Conservation (phyloP, 352 stramenopile species). For the Pythium dissotocum region DNA sequence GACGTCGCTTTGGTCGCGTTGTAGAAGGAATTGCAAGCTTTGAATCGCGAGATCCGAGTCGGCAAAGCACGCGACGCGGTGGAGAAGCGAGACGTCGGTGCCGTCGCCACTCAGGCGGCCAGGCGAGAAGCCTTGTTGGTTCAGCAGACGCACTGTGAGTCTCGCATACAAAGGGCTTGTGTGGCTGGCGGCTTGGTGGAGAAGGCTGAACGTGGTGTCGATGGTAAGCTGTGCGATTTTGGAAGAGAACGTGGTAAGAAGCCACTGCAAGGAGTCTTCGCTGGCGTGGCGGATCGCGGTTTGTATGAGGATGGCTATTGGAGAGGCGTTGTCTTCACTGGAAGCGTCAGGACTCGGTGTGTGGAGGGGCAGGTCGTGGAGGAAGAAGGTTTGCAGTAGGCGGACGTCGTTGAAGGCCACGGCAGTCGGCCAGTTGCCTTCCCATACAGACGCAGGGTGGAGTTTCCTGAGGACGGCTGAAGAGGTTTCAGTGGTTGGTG, state of each 20-base stretch:
- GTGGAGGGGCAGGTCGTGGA: conserved; percentile 3
- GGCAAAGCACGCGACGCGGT: conserved; percentile 49
- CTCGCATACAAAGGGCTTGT: conserved; percentile 34
- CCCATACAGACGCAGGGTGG: background rate
- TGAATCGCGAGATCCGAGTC: conserved; percentile 22
- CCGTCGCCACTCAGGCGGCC: conserved; percentile 56
- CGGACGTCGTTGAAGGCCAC: conserved; percentile 12
- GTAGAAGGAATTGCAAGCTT: conserved; percentile 34
- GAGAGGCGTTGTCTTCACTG: background rate
- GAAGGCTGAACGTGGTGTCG: background rate
- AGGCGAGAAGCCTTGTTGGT: conserved; percentile 22
- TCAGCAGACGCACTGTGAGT: conserved; percentile 47
- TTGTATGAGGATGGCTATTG: conserved; percentile 23
- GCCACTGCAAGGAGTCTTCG: conserved; percentile 44
- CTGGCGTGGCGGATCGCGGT: conserved; percentile 33
- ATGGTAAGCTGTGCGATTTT: background rate
- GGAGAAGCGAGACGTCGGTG: conserved; percentile 45
- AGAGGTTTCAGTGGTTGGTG: background rate
- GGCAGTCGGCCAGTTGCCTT: conserved; percentile 7
- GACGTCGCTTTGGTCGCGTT: conserved; percentile 34
- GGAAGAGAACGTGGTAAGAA: conserved; percentile 19
- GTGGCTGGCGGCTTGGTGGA: conserved; percentile 28
- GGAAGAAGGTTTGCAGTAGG: background rate
- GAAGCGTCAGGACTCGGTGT: background rate
- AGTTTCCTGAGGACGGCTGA: background rate